These are phyloP conservation scores for Claviceps monticola DNA, from an alignment of 2,329 filamentous ascomycete species.

Conservation along the genomic window DNA sequence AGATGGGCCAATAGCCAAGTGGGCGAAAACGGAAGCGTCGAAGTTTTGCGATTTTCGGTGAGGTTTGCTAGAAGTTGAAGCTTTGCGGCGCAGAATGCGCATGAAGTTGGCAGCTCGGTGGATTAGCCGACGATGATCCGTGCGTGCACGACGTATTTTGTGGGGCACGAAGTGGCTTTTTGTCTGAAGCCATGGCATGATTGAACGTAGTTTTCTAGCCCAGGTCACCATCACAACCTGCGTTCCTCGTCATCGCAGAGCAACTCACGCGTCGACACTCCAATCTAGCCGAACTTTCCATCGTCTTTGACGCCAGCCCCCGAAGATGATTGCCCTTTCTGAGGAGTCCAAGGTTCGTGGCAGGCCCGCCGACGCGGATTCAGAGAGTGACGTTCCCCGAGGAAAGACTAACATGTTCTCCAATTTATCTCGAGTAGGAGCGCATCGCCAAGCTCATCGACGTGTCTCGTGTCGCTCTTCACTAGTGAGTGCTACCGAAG, in stretches of 20 bases:
- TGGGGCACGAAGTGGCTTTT: constrained; percentile 4
- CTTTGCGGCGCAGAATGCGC: background rate
- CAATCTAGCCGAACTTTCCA: background rate
- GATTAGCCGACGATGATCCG: constrained; percentile 19
- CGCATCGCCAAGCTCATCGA: constrained; percentile 96
- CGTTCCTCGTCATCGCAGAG: background rate
- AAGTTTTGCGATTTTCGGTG: background rate
- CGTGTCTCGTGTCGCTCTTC: constrained; percentile 80
- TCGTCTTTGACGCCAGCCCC: constrained; percentile 5
- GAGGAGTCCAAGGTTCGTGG: constrained; percentile 83
- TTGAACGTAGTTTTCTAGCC: background rate
- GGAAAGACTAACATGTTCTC: background rate
- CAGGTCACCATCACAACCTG: background rate
- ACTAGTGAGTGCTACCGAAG: constrained; percentile 57
- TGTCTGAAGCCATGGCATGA: too few relatives aligned
- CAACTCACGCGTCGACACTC: background rate
- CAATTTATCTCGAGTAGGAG: constrained; percentile 45
- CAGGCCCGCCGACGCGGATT: background rate
- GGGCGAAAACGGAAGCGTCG: background rate
- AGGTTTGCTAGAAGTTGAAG: background rate
- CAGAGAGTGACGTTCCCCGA: background rate
- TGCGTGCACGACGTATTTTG: background rate
- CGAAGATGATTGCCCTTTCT: constrained; percentile 55
- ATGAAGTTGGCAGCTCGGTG: background rate
- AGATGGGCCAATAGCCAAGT: background rate